Evolutionary conservation across 345 rosid species (phyloP), one percentile per base, ranked within the genome.

Genomic region (Dipteronia sinensis): DNA sequence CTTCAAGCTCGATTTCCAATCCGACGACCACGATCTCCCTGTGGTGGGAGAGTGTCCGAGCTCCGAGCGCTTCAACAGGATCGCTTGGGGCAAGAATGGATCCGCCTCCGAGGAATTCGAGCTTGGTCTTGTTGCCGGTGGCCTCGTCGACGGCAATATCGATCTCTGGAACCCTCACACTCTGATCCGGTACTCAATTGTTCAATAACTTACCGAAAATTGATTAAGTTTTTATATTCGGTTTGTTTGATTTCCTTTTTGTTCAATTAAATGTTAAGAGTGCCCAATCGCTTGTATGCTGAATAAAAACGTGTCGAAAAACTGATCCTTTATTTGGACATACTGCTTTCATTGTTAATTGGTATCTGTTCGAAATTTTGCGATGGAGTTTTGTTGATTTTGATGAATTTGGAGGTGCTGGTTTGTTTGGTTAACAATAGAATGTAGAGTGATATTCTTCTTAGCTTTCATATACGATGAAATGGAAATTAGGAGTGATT

Each of bases 1-100:
- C 89, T 97, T 97, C 81, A 87, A 92, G 88, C 90, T 97, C 56
- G 98, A 97, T 79, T 97, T 97, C 80, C 98, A 94, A 83, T 93
- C 96, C 7, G 98, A 93, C 56, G 94, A 94, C 85, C 97, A 59
- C 61, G 97, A 94, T 63, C 88, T 97, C 78, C 86, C 90, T 9
- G 87, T 91, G 7, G 84, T 90, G 1, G 99, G 95, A 3, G 98
- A 89, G 86, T 87, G 58, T 64, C 95, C 93, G 22, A 93, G 95
- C 85, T 89, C 99, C 51, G 99, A 97, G 86, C 93, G 98, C 31
- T 97, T 94, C 85, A 93, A 90, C 74, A 90, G 99, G 22, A 90
- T 97, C 53, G 91, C 99, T 4, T 97, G 99, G 99, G 94, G 98
- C 1, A 85, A 72, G 70, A 94, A 85, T 19, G 99, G 97, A 90